These are phyloP conservation scores for Talaromyces sp. DNA, from an alignment of 2,329 filamentous ascomycete species.

Conservation along the genomic window DNA sequence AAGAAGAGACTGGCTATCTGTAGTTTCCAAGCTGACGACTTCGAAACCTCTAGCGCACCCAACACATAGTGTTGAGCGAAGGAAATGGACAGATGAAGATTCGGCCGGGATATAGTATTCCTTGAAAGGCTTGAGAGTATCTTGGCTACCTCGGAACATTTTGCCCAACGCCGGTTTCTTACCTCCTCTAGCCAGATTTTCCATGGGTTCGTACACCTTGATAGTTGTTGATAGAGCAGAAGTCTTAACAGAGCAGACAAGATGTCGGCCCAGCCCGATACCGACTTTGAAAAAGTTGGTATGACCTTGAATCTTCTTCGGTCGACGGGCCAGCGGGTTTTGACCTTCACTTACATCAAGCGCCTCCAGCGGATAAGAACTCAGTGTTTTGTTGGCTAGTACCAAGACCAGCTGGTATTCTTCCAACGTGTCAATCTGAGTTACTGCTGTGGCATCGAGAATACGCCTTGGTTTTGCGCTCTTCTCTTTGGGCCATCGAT, in stretches of 20 bases:
- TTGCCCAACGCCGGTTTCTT: conserved; percentile 94
- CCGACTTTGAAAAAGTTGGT: conserved; percentile 98
- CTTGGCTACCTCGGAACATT: conserved; percentile 90
- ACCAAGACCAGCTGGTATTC: conserved; percentile 91
- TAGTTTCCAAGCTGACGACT: conserved; percentile 90
- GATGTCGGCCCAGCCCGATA: conserved; percentile 85
- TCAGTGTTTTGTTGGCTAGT: conserved; percentile 85
- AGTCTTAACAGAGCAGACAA: conserved; percentile 95
- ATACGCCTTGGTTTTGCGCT: conserved; percentile 70
- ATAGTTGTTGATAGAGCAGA: conserved; percentile 90
- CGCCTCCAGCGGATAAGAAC: conserved; percentile 82
- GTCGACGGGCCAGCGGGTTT: conserved; percentile 71
- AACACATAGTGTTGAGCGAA: conserved; percentile 93
- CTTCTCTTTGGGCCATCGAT: conserved; percentile 81
- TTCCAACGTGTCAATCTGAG: conserved; percentile 92
- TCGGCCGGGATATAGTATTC: conserved; percentile 99
- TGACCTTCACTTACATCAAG: conserved; percentile 74
- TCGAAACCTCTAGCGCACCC: conserved; percentile 95
- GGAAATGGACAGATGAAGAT: conserved; percentile 96
- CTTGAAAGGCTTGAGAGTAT: conserved; percentile 87
- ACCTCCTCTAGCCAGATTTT: conserved; percentile 86
- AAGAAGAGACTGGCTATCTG: conserved; percentile 95
- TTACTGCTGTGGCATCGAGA: conserved; percentile 79
- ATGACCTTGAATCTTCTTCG: conserved; percentile 94
- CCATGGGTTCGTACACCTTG: conserved; percentile 98